phyloP scores from a whole-genome alignment of 73 alveolate genomes.

The Uronychia binucleata region DNA sequence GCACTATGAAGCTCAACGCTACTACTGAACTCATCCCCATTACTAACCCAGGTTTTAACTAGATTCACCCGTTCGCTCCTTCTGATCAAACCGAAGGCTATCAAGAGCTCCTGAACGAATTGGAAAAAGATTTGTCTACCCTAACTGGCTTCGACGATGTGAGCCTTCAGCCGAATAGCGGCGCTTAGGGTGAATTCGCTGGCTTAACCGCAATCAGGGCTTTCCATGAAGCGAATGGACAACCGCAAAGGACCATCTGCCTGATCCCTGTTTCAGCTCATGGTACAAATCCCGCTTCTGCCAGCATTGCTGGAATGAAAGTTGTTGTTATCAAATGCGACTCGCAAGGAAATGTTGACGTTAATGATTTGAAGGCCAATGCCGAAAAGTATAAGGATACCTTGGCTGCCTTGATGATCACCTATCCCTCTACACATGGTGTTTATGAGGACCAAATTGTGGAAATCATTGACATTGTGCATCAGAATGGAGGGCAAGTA shows the following conservation, averaged over 20 bases:
- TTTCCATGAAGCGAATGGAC: constrained; percentile 78
- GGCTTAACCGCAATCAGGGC: constrained; percentile 88
- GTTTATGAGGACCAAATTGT: constrained; percentile 84
- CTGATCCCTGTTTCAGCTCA: constrained; percentile 95
- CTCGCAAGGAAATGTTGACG: constrained; percentile 55
- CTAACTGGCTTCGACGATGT: constrained; percentile 86
- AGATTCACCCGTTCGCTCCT: constrained; percentile 94
- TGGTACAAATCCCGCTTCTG: constrained; percentile 97
- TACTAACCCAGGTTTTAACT: constrained; percentile 83
- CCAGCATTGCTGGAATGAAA: constrained; percentile 79
- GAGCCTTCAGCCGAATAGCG: constrained; percentile 89
- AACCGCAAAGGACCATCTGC: constrained; percentile 83
- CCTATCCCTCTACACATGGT: constrained; percentile 97
- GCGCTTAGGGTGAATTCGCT: constrained; percentile 95
- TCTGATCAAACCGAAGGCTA: constrained; percentile 84
- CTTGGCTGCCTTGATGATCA: constrained; percentile 85
- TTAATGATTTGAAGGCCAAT: constrained; percentile 61
- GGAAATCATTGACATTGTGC: constrained; percentile 71
- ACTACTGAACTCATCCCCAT: constrained; percentile 87
- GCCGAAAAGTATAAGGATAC: constrained; percentile 76
- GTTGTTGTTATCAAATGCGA: constrained; percentile 72
- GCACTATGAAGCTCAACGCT: constrained; percentile 97
- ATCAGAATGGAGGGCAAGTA: constrained; percentile 85
- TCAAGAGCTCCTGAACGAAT: constrained; percentile 67
- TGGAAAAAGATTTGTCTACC: constrained; percentile 61